Evolutionary conservation across 163 green algal species (phyloP), one percentile per base, ranked within the genome.

Genomic region (Trebouxiophyceae sp.): DNA sequence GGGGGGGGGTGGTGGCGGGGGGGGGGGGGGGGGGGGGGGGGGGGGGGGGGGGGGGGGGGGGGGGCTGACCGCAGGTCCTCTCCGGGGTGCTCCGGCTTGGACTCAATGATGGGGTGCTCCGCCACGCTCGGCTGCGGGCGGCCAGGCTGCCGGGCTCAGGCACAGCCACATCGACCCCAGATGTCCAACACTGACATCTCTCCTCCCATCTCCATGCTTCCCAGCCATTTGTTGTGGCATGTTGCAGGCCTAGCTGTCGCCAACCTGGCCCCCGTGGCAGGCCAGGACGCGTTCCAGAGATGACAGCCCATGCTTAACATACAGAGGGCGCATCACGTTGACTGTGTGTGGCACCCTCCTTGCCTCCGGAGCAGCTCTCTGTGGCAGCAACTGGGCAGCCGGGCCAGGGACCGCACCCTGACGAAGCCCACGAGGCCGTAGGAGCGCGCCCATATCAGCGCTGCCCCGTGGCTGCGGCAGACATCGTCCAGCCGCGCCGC

Each of bases 81-180:
- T 8, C 92, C 63, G n/a, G 66, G 46, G 26, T 82, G 91, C 66
- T 98, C 93, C 20, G 91, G 93, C 67, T 95, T 97, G 23, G 83
- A 87, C 64, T 98, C 93, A 2, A 97, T 76, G 0, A 98, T 82
- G 8, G 55, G 65, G 61, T 95, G 83, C 78, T 98, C 93, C 2
- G 75, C 57, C 27, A 86, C 29, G 56, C 70, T 86, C 19, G 78
- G 62, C 86, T 93, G 77, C 61, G 63, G 12, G n/a, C n/a, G n/a
- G n/a, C n/a, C 60, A 66, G 29, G n/a, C 34, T 1, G 16, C 22
- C 1, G 57, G 1, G 6, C 57, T 28, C 23, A 39, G 27, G 2
- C 2, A 57, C 28, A 58, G 34, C 7, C n/a, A n/a, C n/a, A n/a
- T n/a, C n/a, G n/a, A n/a, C n/a, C n/a, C n/a, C n/a, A n/a, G n/a